phyloP scores from a whole-genome alignment of 2,329 filamentous ascomycete genomes.

The Hypoxylon sp. region DNA sequence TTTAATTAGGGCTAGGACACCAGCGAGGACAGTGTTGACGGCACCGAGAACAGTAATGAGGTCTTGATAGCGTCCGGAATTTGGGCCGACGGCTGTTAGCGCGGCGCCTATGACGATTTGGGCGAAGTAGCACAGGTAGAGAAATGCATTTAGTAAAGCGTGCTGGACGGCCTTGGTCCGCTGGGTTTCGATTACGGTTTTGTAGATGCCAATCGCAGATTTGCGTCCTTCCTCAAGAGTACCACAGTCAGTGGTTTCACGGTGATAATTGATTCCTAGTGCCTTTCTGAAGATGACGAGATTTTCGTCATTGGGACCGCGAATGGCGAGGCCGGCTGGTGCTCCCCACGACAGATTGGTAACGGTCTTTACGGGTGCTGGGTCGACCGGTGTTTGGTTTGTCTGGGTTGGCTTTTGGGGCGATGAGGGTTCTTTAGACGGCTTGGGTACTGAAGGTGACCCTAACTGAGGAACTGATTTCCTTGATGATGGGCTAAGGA shows the following conservation, averaged over 20 bases:
- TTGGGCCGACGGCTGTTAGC: constrained; percentile 63
- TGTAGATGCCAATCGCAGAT: constrained; percentile 60
- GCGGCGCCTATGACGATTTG: constrained; percentile 65
- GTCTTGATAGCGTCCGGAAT: constrained; percentile 64
- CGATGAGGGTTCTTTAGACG: constrained; percentile 31
- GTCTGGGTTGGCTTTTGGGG: constrained; percentile 29
- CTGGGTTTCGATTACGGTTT: constrained; percentile 56
- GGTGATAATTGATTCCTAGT: constrained; percentile 59
- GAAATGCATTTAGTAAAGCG: constrained; percentile 54
- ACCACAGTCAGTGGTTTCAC: constrained; percentile 41
- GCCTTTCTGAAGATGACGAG: constrained; percentile 62
- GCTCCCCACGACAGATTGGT: constrained; percentile 56
- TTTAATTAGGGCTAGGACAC: constrained; percentile 70
- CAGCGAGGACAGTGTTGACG: constrained; percentile 74
- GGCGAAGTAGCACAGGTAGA: constrained; percentile 61
- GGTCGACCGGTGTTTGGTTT: constrained; percentile 31
- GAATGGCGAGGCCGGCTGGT: constrained; percentile 57
- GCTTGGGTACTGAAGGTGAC: constrained; percentile 27
- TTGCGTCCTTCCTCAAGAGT: constrained; percentile 57
- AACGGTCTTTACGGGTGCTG: constrained; percentile 47
- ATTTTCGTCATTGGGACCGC: constrained; percentile 57
- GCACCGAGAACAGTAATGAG: constrained; percentile 72
- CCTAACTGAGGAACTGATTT: constrained; percentile 28
- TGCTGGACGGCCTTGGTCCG: constrained; percentile 55
- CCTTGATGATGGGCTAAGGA: constrained; percentile 31